These are phyloP conservation scores for Fistulifera pelliculosa DNA, from an alignment of 108 stramenopile genomes.

Conservation along the genomic window DNA sequence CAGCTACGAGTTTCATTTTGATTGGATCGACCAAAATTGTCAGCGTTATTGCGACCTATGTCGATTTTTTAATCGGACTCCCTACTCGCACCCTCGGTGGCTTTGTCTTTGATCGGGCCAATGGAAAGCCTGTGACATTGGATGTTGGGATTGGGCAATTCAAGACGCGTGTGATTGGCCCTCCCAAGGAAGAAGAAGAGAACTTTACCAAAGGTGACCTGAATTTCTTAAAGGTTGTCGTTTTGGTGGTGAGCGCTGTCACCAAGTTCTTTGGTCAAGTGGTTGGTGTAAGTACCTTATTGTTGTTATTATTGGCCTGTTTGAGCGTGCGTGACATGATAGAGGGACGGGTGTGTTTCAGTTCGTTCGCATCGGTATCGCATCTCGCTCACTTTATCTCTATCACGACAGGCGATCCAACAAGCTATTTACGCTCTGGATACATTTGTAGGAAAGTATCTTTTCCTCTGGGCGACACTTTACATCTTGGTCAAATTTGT, in stretches of 20 bases:
- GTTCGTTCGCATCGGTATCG: not conserved
- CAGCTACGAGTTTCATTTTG: constrained; percentile 88
- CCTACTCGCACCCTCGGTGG: constrained; percentile 37
- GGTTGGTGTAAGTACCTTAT: constrained; percentile 34
- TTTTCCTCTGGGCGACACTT: constrained; percentile 71
- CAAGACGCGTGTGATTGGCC: constrained; percentile 77
- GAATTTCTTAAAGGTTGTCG: constrained; percentile 18
- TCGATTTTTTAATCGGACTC: constrained; percentile 58
- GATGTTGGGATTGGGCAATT: constrained; percentile 78
- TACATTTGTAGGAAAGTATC: constrained; percentile 82
- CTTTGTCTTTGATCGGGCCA: constrained; percentile 77
- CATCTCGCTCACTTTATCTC: not conserved
- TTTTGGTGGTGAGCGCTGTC: constrained; percentile 47
- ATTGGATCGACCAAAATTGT: constrained; percentile 87
- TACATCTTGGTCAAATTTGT: constrained; percentile 85
- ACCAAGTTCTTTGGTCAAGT: constrained; percentile 64
- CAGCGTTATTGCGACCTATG: constrained; percentile 78
- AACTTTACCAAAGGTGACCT: constrained; percentile 39
- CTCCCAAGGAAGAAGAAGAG: constrained; percentile 41
- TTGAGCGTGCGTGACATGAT: no score
- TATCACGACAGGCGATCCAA: constrained; percentile 27
- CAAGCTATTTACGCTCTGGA: constrained; percentile 72
- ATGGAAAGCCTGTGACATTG: constrained; percentile 79
- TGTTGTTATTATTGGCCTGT: not conserved
- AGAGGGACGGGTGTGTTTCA: not conserved